Evolutionary conservation across 2,329 filamentous ascomycete genomes (phyloP).

Genomic region (Colletotrichum viniferum): DNA sequence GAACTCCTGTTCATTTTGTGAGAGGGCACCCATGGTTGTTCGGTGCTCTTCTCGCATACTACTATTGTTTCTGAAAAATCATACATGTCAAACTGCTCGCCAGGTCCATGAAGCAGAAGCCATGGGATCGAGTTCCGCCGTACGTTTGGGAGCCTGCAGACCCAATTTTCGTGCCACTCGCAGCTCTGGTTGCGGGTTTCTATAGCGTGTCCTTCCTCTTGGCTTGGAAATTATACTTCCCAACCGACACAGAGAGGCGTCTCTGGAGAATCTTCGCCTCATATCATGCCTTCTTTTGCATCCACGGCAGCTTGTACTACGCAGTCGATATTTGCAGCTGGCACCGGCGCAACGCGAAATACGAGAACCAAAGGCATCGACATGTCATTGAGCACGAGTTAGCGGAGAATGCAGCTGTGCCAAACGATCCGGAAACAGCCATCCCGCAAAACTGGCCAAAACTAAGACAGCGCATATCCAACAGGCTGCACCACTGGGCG

Average conservation of each 20-base stretch:
- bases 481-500: neutral
- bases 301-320: neutral
- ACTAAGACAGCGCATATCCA: neutral
- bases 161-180: neutral
- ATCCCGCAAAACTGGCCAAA: neutral
- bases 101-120: neutral
- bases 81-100: neutral
- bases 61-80: neutral
- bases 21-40: neutral
- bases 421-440: neutral
- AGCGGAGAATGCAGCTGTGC: too few relatives aligned
- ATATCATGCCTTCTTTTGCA: neutral
- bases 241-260: neutral
- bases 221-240: neutral
- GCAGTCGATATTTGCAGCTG: neutral
- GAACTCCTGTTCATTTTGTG: neutral
- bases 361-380: neutral
- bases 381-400: neutral
- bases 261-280: neutral
- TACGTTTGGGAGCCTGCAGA: neutral
- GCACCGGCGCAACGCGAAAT: neutral
- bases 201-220: neutral
- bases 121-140: neutral
- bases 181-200: neutral
- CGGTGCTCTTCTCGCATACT: neutral